A percentile compares a stretch with the other conserved stretches of the same genome.
These are phyloP conservation scores for Tulasnella sp. DNA, from an alignment of 768 basidiomycete genomes.

Conservation along the genomic window DNA sequence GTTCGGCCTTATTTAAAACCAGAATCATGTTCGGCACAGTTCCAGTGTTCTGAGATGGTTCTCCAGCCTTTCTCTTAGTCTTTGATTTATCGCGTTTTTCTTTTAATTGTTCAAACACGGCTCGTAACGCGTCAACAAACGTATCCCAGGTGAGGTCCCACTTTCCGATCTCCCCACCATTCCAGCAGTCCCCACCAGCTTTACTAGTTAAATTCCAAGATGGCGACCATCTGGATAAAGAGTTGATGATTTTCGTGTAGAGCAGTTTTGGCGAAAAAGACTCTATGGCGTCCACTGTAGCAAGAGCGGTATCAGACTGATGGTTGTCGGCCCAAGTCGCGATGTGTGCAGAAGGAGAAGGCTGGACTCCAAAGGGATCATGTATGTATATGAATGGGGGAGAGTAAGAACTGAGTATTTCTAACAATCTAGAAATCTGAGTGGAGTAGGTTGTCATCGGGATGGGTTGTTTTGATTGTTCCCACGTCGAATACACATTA, in stretches of 20 bases:
- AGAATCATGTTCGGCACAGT: constrained; percentile 40
- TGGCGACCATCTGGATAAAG: constrained; percentile 42
- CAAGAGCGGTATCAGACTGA: background rate
- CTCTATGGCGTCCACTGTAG: constrained; percentile 21
- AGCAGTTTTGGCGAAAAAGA: constrained; percentile 51
- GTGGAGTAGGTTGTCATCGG: too few species aligned
- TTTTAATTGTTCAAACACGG: background rate
- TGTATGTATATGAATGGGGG: constrained; percentile 53
- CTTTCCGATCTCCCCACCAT: background rate
- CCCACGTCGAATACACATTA: too few species aligned
- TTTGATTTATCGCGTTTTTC: background rate
- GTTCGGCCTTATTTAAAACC: constrained; percentile 54
- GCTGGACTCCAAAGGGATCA: constrained; percentile 41
- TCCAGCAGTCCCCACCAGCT: constrained; percentile 11
- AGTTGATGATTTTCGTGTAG: constrained; percentile 53
- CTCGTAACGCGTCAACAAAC: constrained; percentile 13
- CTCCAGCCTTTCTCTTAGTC: background rate
- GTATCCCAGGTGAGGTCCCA: constrained; percentile 15
- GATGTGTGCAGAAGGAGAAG: background rate
- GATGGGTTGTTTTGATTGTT: too few species aligned
- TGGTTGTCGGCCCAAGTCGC: constrained; percentile 3
- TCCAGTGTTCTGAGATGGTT: too few species aligned
- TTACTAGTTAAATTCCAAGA: constrained; percentile 38
- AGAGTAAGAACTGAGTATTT: constrained; percentile 33
- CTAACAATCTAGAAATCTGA: too few species aligned